A percentile compares a stretch with the other conserved stretches of the same genome.
phyloP scores from a whole-genome alignment of 2,329 filamentous ascomycete genomes.

The Fusarium staphyleae region DNA sequence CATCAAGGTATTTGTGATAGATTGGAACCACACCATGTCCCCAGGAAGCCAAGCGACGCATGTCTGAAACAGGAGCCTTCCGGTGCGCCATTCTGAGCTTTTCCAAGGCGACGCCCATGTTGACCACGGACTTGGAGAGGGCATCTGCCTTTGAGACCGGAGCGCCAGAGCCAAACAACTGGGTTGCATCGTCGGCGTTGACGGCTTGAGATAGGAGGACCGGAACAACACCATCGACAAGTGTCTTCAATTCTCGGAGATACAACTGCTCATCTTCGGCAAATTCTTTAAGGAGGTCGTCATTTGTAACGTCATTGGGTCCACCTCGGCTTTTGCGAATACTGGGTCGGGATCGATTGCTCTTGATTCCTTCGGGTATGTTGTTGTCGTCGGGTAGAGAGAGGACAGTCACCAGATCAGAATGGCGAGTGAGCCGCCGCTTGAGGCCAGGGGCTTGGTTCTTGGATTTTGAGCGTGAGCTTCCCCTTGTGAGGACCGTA shows the following conservation, averaged over 20 bases:
- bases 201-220: slow-evolving; percentile 88
- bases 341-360: slow-evolving; percentile 78
- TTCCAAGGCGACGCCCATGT: slow-evolving; percentile 92
- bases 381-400: slow-evolving; percentile 70
- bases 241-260: slow-evolving; percentile 85
- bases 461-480: slow-evolving; percentile 49
- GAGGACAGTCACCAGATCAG: slow-evolving; percentile 91
- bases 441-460: slow-evolving; percentile 65
- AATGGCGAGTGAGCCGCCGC: slow-evolving; percentile 85
- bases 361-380: slow-evolving; percentile 67
- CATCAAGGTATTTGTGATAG: slow-evolving; percentile 84
- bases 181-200: slow-evolving; percentile 69
- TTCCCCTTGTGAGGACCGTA: slow-evolving; percentile 57
- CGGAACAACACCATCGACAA: slow-evolving; percentile 94
- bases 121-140: slow-evolving; percentile 85
- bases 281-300: slow-evolving; percentile 81
- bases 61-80: slow-evolving; percentile 76
- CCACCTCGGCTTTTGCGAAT: slow-evolving; percentile 75
- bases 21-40: slow-evolving; percentile 77
- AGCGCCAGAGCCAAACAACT: slow-evolving; percentile 69
- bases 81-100: slow-evolving; percentile 82
- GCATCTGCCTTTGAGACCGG: slow-evolving; percentile 61
- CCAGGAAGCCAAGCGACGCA: slow-evolving; percentile 79
- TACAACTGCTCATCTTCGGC: slow-evolving; percentile 86
- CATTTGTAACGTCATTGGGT: slow-evolving; percentile 71